Percentiles rank a stretch among this genome's conserved stretches.
phyloP scores from a whole-genome alignment of 345 rosid genomes.

The Barbarea vulgaris region DNA sequence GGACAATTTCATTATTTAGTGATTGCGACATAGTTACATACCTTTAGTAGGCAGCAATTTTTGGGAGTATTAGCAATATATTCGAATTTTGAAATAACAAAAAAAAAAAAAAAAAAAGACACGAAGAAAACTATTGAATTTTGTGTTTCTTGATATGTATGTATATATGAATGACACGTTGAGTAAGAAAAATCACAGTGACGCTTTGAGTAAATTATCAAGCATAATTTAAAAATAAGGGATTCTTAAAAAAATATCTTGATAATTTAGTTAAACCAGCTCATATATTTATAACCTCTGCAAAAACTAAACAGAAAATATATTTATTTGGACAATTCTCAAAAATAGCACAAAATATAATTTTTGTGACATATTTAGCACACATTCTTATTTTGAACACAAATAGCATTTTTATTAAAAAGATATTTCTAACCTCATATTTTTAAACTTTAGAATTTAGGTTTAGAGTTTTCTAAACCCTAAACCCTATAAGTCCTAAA shows the following conservation, averaged over 20 bases:
- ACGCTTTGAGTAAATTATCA: background rate
- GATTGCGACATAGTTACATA: slow-evolving; percentile 27
- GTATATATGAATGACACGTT: background rate
- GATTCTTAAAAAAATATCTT: background rate
- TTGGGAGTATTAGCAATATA: background rate
- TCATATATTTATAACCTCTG: background rate
- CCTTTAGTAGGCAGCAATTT: background rate
- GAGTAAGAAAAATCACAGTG: background rate
- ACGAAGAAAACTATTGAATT: background rate
- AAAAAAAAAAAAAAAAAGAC: too few relatives aligned
- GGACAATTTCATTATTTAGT: slow-evolving; percentile 27
- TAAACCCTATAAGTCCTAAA: too few relatives aligned
- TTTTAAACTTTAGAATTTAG: too few relatives aligned
- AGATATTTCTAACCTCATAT: too few relatives aligned
- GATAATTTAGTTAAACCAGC: background rate
- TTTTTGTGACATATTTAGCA: too few relatives aligned
- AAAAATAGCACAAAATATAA: too few relatives aligned
- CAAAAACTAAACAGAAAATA: background rate
- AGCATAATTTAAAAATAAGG: background rate
- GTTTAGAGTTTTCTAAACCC: too few relatives aligned
- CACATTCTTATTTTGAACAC: too few relatives aligned
- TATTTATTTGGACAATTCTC: too few relatives aligned
- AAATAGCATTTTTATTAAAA: too few relatives aligned
- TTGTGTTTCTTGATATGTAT: background rate
- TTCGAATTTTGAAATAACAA: background rate